A percentile compares a stretch with the other conserved stretches of the same genome.
phyloP scores from a whole-genome alignment of 2,329 filamentous ascomycete genomes.

The Penicillium sp. region DNA sequence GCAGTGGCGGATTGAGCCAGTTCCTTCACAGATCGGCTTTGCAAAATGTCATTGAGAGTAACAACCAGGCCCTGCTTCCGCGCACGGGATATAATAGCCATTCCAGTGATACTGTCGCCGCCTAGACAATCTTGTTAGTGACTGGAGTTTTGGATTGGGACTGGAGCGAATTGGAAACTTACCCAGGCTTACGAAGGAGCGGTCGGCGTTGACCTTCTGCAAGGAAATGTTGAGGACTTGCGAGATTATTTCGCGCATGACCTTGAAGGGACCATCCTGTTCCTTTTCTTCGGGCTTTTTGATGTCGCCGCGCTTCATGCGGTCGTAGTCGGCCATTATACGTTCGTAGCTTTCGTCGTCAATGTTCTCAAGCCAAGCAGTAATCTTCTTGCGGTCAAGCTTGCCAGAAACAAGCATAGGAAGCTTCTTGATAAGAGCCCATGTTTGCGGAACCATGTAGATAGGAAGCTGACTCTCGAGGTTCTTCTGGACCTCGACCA shows the following conservation, averaged over 20 bases:
- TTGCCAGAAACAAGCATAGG: conserved; percentile 40
- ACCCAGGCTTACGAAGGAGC: conserved; percentile 40
- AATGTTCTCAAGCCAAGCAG: conserved; percentile 46
- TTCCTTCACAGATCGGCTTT: conserved; percentile 32
- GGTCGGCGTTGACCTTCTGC: conserved; percentile 33
- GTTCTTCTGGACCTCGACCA: conserved; percentile 36
- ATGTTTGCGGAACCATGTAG: conserved; percentile 46
- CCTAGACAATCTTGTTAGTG: conserved; percentile 23
- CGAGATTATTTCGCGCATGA: conserved; percentile 33
- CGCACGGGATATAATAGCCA: conserved; percentile 39
- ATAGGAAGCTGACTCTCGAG: conserved; percentile 45
- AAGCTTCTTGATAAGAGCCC: conserved; percentile 41
- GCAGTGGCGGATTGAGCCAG: conserved; percentile 26
- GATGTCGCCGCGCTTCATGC: conserved; percentile 24
- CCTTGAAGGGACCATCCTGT: conserved; percentile 16
- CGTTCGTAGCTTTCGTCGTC: conserved; percentile 40
- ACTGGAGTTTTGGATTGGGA: background rate
- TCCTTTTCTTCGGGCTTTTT: conserved; percentile 21
- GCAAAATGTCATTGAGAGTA: conserved; percentile 36
- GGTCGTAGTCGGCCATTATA: conserved; percentile 39
- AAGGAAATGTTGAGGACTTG: conserved; percentile 37
- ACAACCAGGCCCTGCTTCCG: conserved; percentile 35
- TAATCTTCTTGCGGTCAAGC: conserved; percentile 40
- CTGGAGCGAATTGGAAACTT: conserved; percentile 11
- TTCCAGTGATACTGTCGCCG: conserved; percentile 42